Base-by-base conservation (phyloP, 805 yeast genomes). In the Wickerhamomyces bisporus region DNA sequence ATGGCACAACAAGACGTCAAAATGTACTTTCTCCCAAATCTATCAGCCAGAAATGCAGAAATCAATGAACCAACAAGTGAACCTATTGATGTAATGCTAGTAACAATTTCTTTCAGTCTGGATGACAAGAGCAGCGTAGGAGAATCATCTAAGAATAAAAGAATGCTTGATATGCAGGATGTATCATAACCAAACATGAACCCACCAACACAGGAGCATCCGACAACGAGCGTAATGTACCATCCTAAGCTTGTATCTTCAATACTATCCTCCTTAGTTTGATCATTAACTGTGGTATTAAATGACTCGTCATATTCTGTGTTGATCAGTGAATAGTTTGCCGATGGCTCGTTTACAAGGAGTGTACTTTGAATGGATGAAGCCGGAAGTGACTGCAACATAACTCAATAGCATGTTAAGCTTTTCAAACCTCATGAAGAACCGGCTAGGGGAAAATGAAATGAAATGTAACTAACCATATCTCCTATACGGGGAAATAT, bases 181-280 rank as follows among this genome's bases (percentile, higher is more conserved):
- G 83, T 77, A 48, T 77, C 82, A 50, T 75, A 78, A 12, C 85
- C 85, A 50, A 77, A 77, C 36, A 77, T 68, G 36, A 73, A 65
- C 4, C 83, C 82, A 39, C 82, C 81, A 37, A 77, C 68, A 5
- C 81, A 77, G 20, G 77, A 65, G 39, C 55, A 36, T 15, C 39
- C 28, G 4, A 56, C 61, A 7, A 53, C 55, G 10, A 57, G 36
- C 1, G 44, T 37, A 4, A 40, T 41, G 26, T 31, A 49, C 16
- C 15, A n/a, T 5, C 53, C 51, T 1, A 38, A 26, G 27, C 33
- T 25, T 1, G 49, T 41, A 40, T 39, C 32, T 30, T 48, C 52
- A 4, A 46, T 46, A 26, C 39, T 47, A n/a, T 35, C 35, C 33
- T 19, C 15, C 4, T 13, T 29, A 5, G 12, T 4, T 15, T 17